Base-by-base conservation (phyloP, 1,139 yeast species). In the Candida sanyaensis region DNA sequence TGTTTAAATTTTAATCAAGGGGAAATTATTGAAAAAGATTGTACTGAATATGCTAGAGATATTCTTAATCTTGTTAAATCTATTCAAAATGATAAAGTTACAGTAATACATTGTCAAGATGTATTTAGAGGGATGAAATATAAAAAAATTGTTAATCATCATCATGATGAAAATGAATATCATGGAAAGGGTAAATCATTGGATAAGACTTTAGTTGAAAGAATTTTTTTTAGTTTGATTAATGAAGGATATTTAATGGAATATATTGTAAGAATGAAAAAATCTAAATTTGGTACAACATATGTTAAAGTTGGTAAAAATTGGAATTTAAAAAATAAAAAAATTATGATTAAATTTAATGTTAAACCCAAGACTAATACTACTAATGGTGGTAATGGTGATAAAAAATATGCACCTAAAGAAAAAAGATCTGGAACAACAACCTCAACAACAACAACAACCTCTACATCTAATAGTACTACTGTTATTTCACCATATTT, bases 61-160 rank as follows among this genome's bases (percentile, higher is more conserved):
- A 81, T 90, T 12, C 75, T 88, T 7, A 64, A 70, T 23, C 64
- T 92, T 52, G 88, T 92, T 1, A 69, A 75, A 47, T 65, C 75
- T 3, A 63, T 89, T 21, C 84, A 84, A 56, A 62, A 66, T 17
- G 81, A 78, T 29, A 80, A 81, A 46, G 91, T 91, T 2, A 91
- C 98, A 0, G 73, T 88, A 10, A 74, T 88, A 17, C 86, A 90
- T 57, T 86, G 95, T 62, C 92, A 89, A 54, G 97, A 91, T 64
- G 78, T 90, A 4, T 86, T 85, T 62, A 81, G 86, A 56, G 99
- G 99, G 0, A 80, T 91, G 1, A 83, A 77, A 53, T 71, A 74
- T 55, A 77, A 78, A 38, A 87, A 85, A 58, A 80, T 91, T 48
- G 70, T 78, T 7, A 76, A 74, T 37, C 71, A 80, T 47, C 89